phyloP scores from a whole-genome alignment of 495 filamentous ascomycete genomes.

The Aspergillus asperescens region DNA sequence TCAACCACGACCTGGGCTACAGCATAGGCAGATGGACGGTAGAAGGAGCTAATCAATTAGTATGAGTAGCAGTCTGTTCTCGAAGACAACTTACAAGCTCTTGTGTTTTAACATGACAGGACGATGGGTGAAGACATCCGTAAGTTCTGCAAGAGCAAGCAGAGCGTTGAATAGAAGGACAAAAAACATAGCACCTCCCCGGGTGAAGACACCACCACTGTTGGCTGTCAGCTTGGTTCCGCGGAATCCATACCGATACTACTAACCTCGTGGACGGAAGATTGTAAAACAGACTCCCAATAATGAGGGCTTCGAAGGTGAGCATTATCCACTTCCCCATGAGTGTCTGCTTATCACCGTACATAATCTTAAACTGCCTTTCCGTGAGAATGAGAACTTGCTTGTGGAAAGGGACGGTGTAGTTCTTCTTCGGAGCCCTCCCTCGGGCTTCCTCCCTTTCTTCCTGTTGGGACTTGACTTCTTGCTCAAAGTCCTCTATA shows the following conservation, averaged over 20 bases:
- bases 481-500: constrained; percentile 48
- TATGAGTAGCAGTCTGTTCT: background rate
- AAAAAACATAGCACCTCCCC: constrained; percentile 63
- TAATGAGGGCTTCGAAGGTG: constrained; percentile 67
- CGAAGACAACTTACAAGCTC: constrained; percentile 45
- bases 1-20: constrained; percentile 75
- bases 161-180: constrained; percentile 76
- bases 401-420: constrained; percentile 59
- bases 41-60: constrained; percentile 54
- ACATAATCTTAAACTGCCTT: constrained; percentile 61
- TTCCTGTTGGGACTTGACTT: constrained; percentile 40
- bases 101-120: constrained; percentile 81
- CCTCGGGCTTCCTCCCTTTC: constrained; percentile 43
- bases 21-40: constrained; percentile 72
- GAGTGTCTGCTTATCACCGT: constrained; percentile 52
- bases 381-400: constrained; percentile 65
- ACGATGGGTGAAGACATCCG: constrained; percentile 60
- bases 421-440: constrained; percentile 51
- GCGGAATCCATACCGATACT: background rate
- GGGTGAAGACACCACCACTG: constrained; percentile 42
- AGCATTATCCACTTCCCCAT: constrained; percentile 53
- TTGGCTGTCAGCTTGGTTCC: constrained; percentile 10
- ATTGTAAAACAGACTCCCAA: constrained; percentile 72
- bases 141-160: constrained; percentile 71
- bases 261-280: constrained; percentile 51